A percentile compares a stretch with the other conserved stretches of the same genome.
These are phyloP conservation scores for Capsella rubella DNA, from an alignment of 441 rosid species.

Conservation along the genomic window DNA sequence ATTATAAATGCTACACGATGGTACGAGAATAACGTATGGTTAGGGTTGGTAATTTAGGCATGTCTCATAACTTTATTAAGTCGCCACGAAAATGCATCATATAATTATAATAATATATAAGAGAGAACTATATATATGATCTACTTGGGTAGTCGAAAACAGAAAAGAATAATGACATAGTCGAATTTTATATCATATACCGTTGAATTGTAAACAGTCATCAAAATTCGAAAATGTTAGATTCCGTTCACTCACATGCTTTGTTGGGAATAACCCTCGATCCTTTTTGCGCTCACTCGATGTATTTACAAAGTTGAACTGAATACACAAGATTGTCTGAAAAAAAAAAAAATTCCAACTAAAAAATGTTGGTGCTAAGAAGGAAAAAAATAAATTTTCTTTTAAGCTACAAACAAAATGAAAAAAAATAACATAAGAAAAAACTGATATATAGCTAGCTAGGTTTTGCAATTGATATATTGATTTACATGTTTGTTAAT, in stretches of 20 bases:
- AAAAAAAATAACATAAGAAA: not conserved
- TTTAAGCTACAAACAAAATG: not conserved
- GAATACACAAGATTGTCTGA: not conserved
- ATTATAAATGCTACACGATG: not conserved
- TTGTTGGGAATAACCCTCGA: slow-evolving; percentile 3
- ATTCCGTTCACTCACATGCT: slow-evolving; percentile 40
- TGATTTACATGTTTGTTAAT: slow-evolving; percentile 6
- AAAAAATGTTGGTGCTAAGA: too few species aligned
- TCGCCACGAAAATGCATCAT: slow-evolving; percentile 27
- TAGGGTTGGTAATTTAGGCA: slow-evolving; percentile 36
- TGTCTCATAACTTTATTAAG: slow-evolving; percentile 35
- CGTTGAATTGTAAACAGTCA: slow-evolving; percentile 25
- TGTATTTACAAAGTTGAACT: not conserved
- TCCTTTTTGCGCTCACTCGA: not conserved
- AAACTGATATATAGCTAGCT: too few species aligned
- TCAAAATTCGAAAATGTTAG: not conserved
- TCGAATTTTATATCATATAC: slow-evolving; percentile 9
- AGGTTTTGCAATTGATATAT: slow-evolving; percentile 3
- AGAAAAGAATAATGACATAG: not conserved
- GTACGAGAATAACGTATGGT: slow-evolving; percentile 22
- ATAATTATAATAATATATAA: not conserved
- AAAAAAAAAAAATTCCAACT: too few species aligned
- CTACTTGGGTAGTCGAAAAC: not conserved
- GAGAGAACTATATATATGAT: not conserved
- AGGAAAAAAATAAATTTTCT: too few species aligned